Base-by-base conservation (phyloP, 345 rosid species). In the Aquilaria sinensis region DNA sequence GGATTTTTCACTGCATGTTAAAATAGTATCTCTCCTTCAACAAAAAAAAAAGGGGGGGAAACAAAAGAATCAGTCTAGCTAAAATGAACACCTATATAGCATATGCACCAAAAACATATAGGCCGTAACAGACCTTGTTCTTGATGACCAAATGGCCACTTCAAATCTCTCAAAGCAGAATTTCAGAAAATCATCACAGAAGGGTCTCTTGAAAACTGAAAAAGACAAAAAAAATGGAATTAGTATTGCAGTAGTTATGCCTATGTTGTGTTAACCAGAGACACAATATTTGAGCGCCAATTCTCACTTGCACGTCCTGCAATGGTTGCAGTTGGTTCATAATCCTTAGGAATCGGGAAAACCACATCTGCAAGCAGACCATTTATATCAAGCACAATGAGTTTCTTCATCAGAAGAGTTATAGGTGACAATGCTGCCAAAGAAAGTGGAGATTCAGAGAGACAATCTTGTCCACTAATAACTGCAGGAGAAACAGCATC, bases 341-440 rank as follows among this genome's bases (percentile, higher is more conserved):
- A 65, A 57, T 60, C 72, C 69, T 77, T 71, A 16, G 79, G 75
- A 65, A 82, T 78, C 58, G 60, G 57, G 62, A 72, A 70, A 50
- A 83, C 86, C 16, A 90, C 71, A 76, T 83, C 90, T 11, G 80
- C 92, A 53, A 94, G 92, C 63, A 90, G 71, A 50, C 99, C 99
- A 71, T 94, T 94, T 74, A 94, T 70, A 74, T 94, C 96, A 73
- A 93, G 92, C 70, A 93, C 81, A 31, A 88, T 81, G 68, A 90
- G 94, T 31, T 83, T 88, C 43, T 74, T 85, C 67, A 64, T 78
- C 32, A 57, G 51, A 1, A 9, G 65, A 41, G 67, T 16, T 37
- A 43, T 29, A 51, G 51, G 59, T 68, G 62, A 63, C 57, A 31
- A 48, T 59, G 56, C 14, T 6, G 56, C 59, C 3, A 57, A 63